A percentile compares a stretch with the other conserved stretches of the same genome.
These are phyloP conservation scores for Chaetoscypha palmicola DNA, from an alignment of 2,329 filamentous ascomycete genomes.

Conservation along the genomic window DNA sequence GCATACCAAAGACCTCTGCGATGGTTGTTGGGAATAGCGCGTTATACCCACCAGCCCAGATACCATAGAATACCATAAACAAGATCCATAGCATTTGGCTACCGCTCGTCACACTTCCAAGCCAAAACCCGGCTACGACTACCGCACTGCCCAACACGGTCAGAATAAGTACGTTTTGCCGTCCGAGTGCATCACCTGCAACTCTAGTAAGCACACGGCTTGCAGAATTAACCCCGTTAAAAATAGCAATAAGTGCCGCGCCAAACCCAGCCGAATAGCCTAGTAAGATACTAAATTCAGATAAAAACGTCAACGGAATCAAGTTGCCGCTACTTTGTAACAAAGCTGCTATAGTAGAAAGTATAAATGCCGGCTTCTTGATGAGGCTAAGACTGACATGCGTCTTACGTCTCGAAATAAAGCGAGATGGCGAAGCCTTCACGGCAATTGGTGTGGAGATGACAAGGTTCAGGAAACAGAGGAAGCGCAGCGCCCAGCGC, in stretches of 20 bases:
- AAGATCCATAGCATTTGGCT: conserved; percentile 34
- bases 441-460: conserved; percentile 36
- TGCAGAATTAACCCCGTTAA: conserved; percentile 40
- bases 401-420: conserved; percentile 32
- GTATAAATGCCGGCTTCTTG: conserved; percentile 35
- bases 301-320: conserved; percentile 41
- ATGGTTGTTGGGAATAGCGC: conserved; percentile 40
- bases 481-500: conserved; percentile 37
- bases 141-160: conserved; percentile 34
- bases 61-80: conserved; percentile 39
- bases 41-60: conserved; percentile 39
- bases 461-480: conserved; percentile 34
- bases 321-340: conserved; percentile 38
- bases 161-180: conserved; percentile 41
- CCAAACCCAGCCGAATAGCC: conserved; percentile 36
- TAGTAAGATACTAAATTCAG: conserved; percentile 39
- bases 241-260: conserved; percentile 38
- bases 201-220: conserved; percentile 39
- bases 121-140: conserved; percentile 35
- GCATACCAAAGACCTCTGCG: conserved; percentile 42
- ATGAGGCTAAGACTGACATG: conserved; percentile 35
- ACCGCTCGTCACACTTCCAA: conserved; percentile 25
- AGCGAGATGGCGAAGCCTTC: conserved; percentile 35
- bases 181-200: conserved; percentile 39
- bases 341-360: conserved; percentile 36